phyloP scores from a whole-genome alignment of 495 filamentous ascomycete species.

The Penicillium pulvis region DNA sequence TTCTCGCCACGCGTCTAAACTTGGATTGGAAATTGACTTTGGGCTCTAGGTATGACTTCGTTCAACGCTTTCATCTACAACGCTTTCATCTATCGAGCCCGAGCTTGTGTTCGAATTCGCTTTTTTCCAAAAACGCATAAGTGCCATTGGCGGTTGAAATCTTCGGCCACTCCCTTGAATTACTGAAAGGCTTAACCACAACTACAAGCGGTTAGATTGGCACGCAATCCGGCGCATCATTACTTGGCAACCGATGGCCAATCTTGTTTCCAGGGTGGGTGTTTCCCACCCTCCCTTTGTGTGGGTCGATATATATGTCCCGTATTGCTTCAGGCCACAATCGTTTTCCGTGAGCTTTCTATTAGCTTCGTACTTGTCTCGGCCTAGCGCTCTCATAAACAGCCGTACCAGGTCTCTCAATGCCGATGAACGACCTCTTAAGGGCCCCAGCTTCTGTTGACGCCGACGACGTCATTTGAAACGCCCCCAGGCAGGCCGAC shows the following conservation, averaged over 20 bases:
- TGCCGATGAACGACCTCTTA: background rate
- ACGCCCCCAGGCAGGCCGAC: background rate
- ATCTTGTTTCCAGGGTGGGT: background rate
- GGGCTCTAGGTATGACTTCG: background rate
- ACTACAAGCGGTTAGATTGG: background rate
- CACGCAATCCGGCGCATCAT: background rate
- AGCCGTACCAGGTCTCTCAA: background rate
- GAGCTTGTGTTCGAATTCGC: background rate
- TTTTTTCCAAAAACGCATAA: background rate
- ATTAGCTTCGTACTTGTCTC: background rate
- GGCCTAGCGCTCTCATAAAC: background rate
- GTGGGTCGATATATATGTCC: background rate
- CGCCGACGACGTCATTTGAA: background rate
- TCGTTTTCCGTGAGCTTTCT: background rate
- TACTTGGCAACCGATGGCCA: background rate
- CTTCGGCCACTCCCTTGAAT: background rate
- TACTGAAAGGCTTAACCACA: background rate
- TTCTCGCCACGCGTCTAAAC: constrained; percentile 12
- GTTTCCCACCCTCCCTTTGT: background rate
- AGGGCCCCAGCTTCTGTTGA: background rate
- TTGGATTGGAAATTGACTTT: background rate
- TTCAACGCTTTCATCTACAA: background rate
- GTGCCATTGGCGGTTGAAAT: background rate
- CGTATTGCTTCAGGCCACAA: background rate
- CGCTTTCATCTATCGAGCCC: background rate